Evolutionary conservation across 2,329 filamentous ascomycete species (phyloP).

Genomic region (Ophiocordyceps camponoti-saundersi): DNA sequence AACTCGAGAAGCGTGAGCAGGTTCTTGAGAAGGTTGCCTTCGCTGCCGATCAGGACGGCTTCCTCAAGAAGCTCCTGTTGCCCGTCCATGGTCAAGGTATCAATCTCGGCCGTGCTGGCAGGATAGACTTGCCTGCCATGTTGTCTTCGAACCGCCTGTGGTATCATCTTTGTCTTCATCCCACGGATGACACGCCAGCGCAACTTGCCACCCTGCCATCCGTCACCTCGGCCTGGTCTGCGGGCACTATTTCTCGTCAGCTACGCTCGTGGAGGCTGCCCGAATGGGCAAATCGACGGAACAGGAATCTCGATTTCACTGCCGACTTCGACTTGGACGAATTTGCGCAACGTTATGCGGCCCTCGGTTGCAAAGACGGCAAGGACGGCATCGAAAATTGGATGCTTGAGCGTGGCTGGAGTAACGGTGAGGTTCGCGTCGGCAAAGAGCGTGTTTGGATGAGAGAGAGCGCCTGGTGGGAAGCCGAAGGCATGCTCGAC

Average conservation of each 20-base stretch:
- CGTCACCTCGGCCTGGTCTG: conserved; percentile 77
- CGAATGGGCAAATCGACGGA: conserved; percentile 91
- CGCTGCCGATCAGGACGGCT: conserved; percentile 68
- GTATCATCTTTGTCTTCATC: conserved; percentile 87
- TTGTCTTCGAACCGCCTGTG: conserved; percentile 78
- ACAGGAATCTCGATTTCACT: conserved; percentile 84
- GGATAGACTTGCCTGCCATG: conserved; percentile 59
- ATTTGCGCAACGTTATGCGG: conserved; percentile 67
- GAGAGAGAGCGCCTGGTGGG: conserved; percentile 89
- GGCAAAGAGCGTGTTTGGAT: conserved; percentile 92
- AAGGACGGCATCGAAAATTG: conserved; percentile 87
- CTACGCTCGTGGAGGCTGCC: conserved; percentile 84
- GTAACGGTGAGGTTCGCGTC: conserved; percentile 87
- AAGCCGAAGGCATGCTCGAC: conserved; percentile 91
- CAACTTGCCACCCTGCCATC: conserved; percentile 56
- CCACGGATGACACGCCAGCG: conserved; percentile 70
- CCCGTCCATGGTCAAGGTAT: conserved; percentile 66
- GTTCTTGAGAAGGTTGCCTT: conserved; percentile 73
- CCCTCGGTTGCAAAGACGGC: conserved; percentile 76
- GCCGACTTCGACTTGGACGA: conserved; percentile 92
- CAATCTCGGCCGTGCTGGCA: conserved; percentile 57
- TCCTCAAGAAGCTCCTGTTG: conserved; percentile 67
- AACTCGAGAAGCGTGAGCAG: conserved; percentile 65
- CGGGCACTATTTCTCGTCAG: conserved; percentile 80
- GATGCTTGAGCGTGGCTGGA: conserved; percentile 91